Base-by-base conservation (phyloP, 148 eudicot genomes). In the Dysphania ambrosioides region DNA sequence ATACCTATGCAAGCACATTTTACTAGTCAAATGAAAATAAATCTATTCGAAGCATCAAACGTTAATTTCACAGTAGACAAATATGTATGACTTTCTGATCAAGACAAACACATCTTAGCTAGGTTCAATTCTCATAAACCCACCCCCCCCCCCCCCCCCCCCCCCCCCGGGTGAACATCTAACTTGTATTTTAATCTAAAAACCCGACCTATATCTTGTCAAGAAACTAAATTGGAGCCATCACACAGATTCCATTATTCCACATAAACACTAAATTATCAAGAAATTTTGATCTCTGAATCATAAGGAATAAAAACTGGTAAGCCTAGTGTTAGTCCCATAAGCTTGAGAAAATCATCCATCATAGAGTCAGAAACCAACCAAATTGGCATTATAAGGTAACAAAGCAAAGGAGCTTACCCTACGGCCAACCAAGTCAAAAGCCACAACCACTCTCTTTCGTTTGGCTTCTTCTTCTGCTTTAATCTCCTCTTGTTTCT, bases 381-480 rank as follows among this genome's bases (percentile, higher is more conserved):
- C 31, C 66, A 66, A 53, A 11, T 23, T 32, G 47, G 13, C 44
- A 41, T 35, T 21, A 68, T 30, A 75, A 12, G 47, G 32, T 27
- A 44, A 29, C 29, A 35, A 74, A 77, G 77, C 2, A 41, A 65
- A 55, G 53, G 68, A 74, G 67, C 73, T 77, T 75, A 96, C 99
- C 97, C 90, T 90, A 56, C 99, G 97, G 49, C 99, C 99, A 72
- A 96, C 97, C 79, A 96, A 87, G 85, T 96, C 99, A 79, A 96
- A 90, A 66, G 95, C 86, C 85, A 96, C 86, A 61, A 96, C 87
- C 30, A 96, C 97, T 92, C 86, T 93, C 80, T 77, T 96, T 66
- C 97, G 85, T 40, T 88, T 85, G 58, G 88, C 95, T 44, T 77
- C 84, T 72, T 96, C 95, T 31, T 91, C 97, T 80, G 88, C 94